Evolutionary conservation across 371 early-diverging fungal species (phyloP).

Genomic region (Rozella allomycis): DNA sequence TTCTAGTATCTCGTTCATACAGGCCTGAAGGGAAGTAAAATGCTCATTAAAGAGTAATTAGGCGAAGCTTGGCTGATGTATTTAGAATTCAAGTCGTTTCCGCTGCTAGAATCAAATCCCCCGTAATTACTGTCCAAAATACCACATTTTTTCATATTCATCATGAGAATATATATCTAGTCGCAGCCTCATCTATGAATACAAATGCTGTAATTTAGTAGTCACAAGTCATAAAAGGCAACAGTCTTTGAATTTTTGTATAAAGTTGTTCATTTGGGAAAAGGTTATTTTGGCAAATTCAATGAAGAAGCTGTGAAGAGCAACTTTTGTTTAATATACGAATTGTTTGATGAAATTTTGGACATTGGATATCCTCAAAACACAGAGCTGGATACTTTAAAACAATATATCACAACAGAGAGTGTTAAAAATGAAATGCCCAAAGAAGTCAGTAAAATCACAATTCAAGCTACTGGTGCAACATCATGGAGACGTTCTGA

Average conservation of each 20-base stretch:
- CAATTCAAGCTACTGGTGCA: slow-evolving; percentile 75
- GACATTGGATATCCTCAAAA: slow-evolving; percentile 83
- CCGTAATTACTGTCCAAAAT: slow-evolving; percentile 67
- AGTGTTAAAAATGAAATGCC: slow-evolving; percentile 56
- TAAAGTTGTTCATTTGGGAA: slow-evolving; percentile 45
- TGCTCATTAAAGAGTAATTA: slow-evolving; percentile 7
- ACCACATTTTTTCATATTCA: slow-evolving; percentile 69
- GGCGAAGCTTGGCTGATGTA: slow-evolving; percentile 79
- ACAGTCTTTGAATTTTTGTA: slow-evolving; percentile 65
- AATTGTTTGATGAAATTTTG: slow-evolving; percentile 69
- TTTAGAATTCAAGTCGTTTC: slow-evolving; percentile 92
- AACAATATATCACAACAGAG: slow-evolving; percentile 70
- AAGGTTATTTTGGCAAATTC: slow-evolving; percentile 62
- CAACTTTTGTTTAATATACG: slow-evolving; percentile 75
- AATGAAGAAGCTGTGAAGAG: slow-evolving; percentile 73
- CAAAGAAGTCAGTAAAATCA: slow-evolving; percentile 49
- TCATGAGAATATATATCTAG: slow-evolving; percentile 69
- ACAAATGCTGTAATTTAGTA: slow-evolving; percentile 64
- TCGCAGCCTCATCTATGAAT: slow-evolving; percentile 60
- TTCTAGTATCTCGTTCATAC: slow-evolving; percentile 84
- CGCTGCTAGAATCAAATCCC: slow-evolving; percentile 46
- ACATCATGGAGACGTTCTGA: slow-evolving; percentile 68
- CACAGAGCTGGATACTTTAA: slow-evolving; percentile 63
- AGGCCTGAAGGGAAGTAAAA: slow-evolving; percentile 64
- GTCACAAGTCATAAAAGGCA: no score